Evolutionary conservation across 2,329 filamentous ascomycete species (phyloP), one percentile per base, ranked within the genome.

Genomic region (Xylaria sp.): DNA sequence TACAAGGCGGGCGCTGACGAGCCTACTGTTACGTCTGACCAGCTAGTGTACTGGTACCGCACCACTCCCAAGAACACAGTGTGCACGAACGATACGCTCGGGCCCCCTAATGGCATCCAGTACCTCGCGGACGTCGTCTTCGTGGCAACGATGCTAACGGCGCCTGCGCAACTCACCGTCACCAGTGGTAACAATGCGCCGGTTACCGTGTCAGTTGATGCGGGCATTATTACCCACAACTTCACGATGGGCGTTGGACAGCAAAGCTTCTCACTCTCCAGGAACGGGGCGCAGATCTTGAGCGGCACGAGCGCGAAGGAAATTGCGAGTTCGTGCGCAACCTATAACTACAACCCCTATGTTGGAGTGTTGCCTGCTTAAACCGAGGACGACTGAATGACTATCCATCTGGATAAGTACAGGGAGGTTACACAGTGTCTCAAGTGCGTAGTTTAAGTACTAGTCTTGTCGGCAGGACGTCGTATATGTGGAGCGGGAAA

Each of bases 31-130:
- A 10, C 25, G 46, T 52, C 63, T 2, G 64, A 69, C 44, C 34
- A 69, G 20, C 34, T 69, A 25, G 67, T 69, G 6, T 69, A 69
- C 63, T 69, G 67, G 67, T 69, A 69, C 64, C 23, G 67, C 4
- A 65, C 67, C 1, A 69, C 67, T 8, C 67, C 67, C 3, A 69
- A 69, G 41, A 23, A 52, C 23, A 63, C 55, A 13, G 59, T 63
- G 25, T 69, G 67, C 46, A 67, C 67, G 3, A 37, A 44, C 25
- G 67, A 69, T 28, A 48, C 63, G 3, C 64, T 69, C 25, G 52
- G 52, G 9, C 52, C 67, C 3, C 64, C 66, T 15, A 44, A 48
- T 6, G 67, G 64, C 1, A 51, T 67, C 54, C 51, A 70, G 15
- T 58, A 44, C 31, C 60, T 70, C 10, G 54, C 64, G 5, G 68